These are phyloP conservation scores for Pisolithus orientalis DNA, from an alignment of 768 basidiomycete genomes.

Conservation along the genomic window DNA sequence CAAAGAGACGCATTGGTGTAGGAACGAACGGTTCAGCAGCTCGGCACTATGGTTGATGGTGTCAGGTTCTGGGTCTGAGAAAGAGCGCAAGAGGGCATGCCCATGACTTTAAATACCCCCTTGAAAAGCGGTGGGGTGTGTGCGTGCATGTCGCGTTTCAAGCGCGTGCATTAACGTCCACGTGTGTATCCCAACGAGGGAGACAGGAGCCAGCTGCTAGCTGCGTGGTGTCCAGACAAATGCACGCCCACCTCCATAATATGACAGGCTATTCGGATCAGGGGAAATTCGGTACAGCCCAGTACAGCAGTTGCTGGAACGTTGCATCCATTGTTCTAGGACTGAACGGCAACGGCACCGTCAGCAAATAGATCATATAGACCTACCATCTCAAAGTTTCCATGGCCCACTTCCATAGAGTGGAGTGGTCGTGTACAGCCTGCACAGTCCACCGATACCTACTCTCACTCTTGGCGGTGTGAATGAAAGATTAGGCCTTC, in stretches of 20 bases:
- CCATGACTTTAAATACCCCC: conserved; percentile 21
- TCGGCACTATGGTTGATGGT: conserved; percentile 2
- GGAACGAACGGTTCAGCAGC: neutral
- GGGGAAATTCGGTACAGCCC: neutral
- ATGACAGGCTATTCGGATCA: neutral
- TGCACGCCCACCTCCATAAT: neutral
- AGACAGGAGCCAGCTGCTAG: neutral
- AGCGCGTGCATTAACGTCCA: conserved; percentile 15
- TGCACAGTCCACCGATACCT: neutral
- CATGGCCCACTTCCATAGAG: neutral
- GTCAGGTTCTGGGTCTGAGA: conserved; percentile 7
- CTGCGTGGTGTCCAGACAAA: neutral
- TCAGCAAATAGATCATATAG: neutral
- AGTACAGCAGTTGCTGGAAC: neutral
- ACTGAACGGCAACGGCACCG: neutral
- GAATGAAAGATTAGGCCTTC: no score
- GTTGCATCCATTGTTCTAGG: neutral
- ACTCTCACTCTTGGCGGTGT: neutral
- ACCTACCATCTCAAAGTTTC: neutral
- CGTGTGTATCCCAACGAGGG: conserved; percentile 9
- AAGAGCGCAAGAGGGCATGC: conserved; percentile 6
- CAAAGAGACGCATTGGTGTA: conserved; percentile 21
- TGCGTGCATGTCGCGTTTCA: conserved; percentile 24
- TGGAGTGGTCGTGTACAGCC: neutral
- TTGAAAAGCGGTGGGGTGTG: conserved; percentile 7